Base-by-base conservation (phyloP, 2,329 filamentous ascomycete species). In the Botrytis sinoallii region DNA sequence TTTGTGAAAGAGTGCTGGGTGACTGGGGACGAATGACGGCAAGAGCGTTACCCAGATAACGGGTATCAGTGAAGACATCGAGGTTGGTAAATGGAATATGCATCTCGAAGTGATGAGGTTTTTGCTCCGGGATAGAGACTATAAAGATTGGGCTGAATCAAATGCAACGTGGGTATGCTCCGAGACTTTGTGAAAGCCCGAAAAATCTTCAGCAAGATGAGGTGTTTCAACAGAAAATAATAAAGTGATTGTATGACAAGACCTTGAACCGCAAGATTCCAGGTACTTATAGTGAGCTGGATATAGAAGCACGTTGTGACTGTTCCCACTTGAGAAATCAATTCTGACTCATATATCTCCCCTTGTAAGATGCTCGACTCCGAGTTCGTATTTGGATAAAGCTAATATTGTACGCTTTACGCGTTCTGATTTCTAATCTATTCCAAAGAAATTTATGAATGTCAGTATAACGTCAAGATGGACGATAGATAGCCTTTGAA, bases 11-110 rank as follows among this genome's bases (percentile, higher is more conserved):
- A 25, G 79, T 77, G 1, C 48, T 77, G 7, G 82, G 80, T 9
- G 82, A 76, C 1, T 87, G 87, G 74, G 90, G 83, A 61, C 84
- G 83, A 74, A 91, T 85, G 35, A 91, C 84, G 61, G 88, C 89
- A 46, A 91, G 85, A 3, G 88, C 88, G 79, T 91, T 91, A 75
- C 90, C 89, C 68, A 82, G 80, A 80, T 85, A 88, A 72, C 82
- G 84, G 1, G 82, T 84, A 35, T 81, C 80, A 63, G 88, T 89
- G 81, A 90, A 89, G 82, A 89, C 88, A 79, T 89, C 87, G 59
- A 70, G 59, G 66, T 44, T 73, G 10, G 65, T 70, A 46, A 70
- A 82, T 76, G 12, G 75, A 76, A 16, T 80, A 79, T n/a, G 81
- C 80, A 9, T 81, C 82, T 71, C 83, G 81, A n/a, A 18, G 10